Base-by-base conservation (phyloP, 352 stramenopile genomes). In the Pythium dissotocum region DNA sequence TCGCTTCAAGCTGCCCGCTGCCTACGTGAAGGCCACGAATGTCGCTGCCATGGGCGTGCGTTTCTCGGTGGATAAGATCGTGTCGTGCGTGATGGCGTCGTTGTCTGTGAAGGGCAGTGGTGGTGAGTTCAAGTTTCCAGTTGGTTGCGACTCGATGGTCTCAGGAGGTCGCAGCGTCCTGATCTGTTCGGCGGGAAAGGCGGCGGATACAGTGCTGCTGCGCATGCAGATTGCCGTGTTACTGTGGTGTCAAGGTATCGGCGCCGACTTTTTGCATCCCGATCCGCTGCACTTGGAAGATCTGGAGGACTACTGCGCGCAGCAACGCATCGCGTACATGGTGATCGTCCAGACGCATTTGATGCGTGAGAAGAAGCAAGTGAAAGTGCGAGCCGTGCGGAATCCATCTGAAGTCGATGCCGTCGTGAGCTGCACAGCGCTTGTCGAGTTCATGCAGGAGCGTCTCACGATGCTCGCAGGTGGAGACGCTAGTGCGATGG, bases 11-110 rank as follows among this genome's bases (percentile, higher is more conserved):
- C 75, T 95, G 18, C 89, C 88, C 6, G 87, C 79, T 0, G 87
- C 87, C 8, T 91, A 91, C 58, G 74, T 89, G 10, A 93, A 94
- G 67, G 69, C 80, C 4, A 87, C 80, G 3, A 73, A 78, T 8
- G 84, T 92, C 7, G 85, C 84, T 36, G 88, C 88, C 0, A 93
- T 96, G 77, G 87, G 87, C 40, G 84, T 96, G 57, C 85, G 88
- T 40, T 94, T 96, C 69, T 90, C 85, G 24, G 77, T 96, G 16
- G 87, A 96, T 64, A 93, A 93, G 67, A 94, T 96, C 46, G 85
- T 94, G 8, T 87, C 85, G 7, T 85, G 87, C 26, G 76, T 93
- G 0, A 75, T 83, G 21, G 77, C 78, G 4, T 77, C 75, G 12
- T 76, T 88, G 32, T 48, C 52, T 12, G 61, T 68, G 4, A 86